phyloP scores from a whole-genome alignment of 805 yeast species.

The Starmerella floris region DNA sequence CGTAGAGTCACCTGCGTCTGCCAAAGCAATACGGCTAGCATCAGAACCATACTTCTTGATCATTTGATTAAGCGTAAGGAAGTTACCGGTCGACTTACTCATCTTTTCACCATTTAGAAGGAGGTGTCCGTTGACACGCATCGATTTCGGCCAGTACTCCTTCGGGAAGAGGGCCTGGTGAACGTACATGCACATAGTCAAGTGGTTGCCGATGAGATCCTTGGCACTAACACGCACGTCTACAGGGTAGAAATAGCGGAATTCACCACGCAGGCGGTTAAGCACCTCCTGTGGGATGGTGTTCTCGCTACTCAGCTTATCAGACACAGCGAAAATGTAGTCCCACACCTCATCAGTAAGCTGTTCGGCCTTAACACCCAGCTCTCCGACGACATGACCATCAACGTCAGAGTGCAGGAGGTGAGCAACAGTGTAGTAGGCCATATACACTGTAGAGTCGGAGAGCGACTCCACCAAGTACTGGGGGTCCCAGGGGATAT shows the following conservation, averaged over 20 bases:
- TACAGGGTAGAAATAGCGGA: conserved; percentile 91
- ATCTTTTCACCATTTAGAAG: conserved; percentile 91
- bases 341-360: conserved; percentile 91
- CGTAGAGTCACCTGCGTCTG: conserved; percentile 94
- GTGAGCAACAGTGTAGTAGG: conserved; percentile 83
- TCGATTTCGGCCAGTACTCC: conserved; percentile 84
- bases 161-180: conserved; percentile 89
- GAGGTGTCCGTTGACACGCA: conserved; percentile 91
- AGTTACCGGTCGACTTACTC: conserved; percentile 97
- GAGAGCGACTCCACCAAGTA: conserved; percentile 88
- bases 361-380: conserved; percentile 63
- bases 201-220: conserved; percentile 92
- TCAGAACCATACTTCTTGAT: conserved; percentile 90
- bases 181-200: conserved; percentile 86
- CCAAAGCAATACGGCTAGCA: conserved; percentile 91
- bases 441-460: conserved; percentile 91
- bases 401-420: conserved; percentile 74
- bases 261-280: conserved; percentile 72
- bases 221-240: conserved; percentile 89
- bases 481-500: conserved; percentile 91
- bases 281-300: conserved; percentile 53
- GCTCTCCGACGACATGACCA: conserved; percentile 62
- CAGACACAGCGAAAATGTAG: conserved; percentile 66
- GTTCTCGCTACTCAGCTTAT: conserved; percentile 34
- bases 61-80: conserved; percentile 75